Base-by-base conservation (phyloP, 805 yeast species). In the Kodamaea neixiangensis region DNA sequence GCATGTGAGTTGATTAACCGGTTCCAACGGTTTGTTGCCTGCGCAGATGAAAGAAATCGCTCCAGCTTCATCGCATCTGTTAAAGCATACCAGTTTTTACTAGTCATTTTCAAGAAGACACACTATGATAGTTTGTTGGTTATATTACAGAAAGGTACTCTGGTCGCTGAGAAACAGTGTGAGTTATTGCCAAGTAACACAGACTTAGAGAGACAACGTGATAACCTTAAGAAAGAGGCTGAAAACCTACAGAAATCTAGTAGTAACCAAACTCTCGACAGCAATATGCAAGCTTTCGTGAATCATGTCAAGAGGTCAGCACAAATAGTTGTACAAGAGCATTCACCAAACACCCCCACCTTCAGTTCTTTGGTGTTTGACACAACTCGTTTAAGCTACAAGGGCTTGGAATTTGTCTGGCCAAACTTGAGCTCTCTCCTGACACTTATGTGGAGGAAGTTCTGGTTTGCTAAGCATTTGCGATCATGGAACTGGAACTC, bases 391-490 rank as follows among this genome's bases (percentile, higher is more conserved):
- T n/a, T 46, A 13, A 2, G 4, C 13, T 37, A 14, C 29, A 19
- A 15, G 17, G 49, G 49, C 7, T 22, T 35, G 11, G 37, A 25
- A 14, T 38, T 46, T 29, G 13, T 19, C 18, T 46, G 43, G 49
- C 49, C 49, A 5, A 21, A 25, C 38, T 39, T 34, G 29, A 46
- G 18, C 18, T 21, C 22, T 7, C 17, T 46, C 37, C 38, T 13
- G 33, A 5, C 25, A 7, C 33, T 15, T 19, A 44, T 50, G 9
- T 66, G 69, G 69, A 54, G 70, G 34, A 47, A 54, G 44, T 62
- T 54, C 53, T 62, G 65, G 62, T 57, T 60, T 33, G 5, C 9
- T 2, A 22, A 25, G 20, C 29, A 10, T 42, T 14, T 42, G 34
- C 20, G 22, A 35, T 3, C n/a, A 7, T 10, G n/a, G n/a, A 15